Evolutionary conservation across 2,329 filamentous ascomycete species (phyloP).

Genomic region (Monosporascus sp.): DNA sequence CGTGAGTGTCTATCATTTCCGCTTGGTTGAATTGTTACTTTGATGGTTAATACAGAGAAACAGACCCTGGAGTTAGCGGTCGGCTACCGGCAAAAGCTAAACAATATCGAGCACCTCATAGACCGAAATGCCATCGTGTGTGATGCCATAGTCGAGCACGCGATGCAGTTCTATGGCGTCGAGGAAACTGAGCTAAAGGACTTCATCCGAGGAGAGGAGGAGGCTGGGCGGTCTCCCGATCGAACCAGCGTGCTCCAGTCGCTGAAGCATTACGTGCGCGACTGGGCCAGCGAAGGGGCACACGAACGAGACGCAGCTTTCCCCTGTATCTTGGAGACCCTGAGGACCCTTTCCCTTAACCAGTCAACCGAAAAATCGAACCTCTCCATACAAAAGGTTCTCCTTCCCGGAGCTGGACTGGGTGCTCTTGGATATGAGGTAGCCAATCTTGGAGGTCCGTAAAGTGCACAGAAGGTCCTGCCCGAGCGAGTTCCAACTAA

Average conservation of each 20-base stretch:
- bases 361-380: constrained; percentile 1
- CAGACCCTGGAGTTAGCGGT: constrained; percentile 50
- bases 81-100: constrained; percentile 50
- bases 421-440: constrained; percentile 49
- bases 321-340: constrained; percentile 28
- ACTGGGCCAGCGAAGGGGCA: constrained; percentile 46
- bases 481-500: constrained; percentile 7
- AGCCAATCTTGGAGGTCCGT: constrained; percentile 32
- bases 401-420: constrained; percentile 49
- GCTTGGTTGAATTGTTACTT: background rate
- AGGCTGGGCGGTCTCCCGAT: constrained; percentile 35
- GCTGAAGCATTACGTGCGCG: constrained; percentile 52
- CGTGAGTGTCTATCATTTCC: constrained; percentile 6
- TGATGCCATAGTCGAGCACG: constrained; percentile 37
- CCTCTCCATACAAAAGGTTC: constrained; percentile 26
- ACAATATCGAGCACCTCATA: constrained; percentile 36
- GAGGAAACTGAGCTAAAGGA: constrained; percentile 36
- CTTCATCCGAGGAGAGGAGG: constrained; percentile 33
- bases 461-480: background rate
- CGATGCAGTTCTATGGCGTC: constrained; percentile 42
- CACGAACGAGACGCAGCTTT: constrained; percentile 41
- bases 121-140: constrained; percentile 40
- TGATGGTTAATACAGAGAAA: background rate
- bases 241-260: constrained; percentile 45
- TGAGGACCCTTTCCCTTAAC: constrained; percentile 27